These are phyloP conservation scores for Lepiota brunneoincarnata DNA, from an alignment of 768 basidiomycete genomes.

Conservation along the genomic window DNA sequence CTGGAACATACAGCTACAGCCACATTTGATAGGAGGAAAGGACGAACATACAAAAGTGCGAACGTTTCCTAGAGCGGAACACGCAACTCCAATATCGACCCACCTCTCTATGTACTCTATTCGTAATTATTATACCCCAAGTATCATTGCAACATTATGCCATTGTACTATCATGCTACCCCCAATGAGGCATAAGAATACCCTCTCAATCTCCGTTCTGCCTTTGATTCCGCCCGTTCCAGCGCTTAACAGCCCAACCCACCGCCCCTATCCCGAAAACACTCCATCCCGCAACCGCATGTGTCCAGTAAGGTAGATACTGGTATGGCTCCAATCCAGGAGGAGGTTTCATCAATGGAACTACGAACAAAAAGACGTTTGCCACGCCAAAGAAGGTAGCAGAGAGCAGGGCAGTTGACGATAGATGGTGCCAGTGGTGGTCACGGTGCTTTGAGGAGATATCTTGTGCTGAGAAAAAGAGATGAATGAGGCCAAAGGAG, in stretches of 20 bases:
- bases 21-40: slow-evolving; percentile 13
- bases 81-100: slow-evolving; percentile 37
- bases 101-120: slow-evolving; percentile 4
- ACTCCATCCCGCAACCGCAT: slow-evolving; percentile 26
- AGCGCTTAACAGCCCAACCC: slow-evolving; percentile 19
- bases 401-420: not conserved
- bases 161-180: too few relatives aligned
- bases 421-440: not conserved
- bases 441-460: not conserved
- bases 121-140: too few relatives aligned
- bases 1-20: not conserved
- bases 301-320: slow-evolving; percentile 48
- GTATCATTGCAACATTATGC: too few relatives aligned
- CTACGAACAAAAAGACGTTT: slow-evolving; percentile 47
- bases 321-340: slow-evolving; percentile 39
- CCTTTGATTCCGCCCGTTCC: too few relatives aligned
- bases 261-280: slow-evolving; percentile 27
- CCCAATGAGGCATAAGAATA: too few relatives aligned
- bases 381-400: slow-evolving; percentile 44
- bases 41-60: slow-evolving; percentile 37
- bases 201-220: too few relatives aligned
- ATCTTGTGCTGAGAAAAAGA: slow-evolving; percentile 4
- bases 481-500: slow-evolving; percentile 44
- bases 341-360: slow-evolving; percentile 47
- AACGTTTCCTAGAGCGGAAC: slow-evolving; percentile 60